Evolutionary conservation across 768 basidiomycete species (phyloP).

Genomic region (Paxillus ammoniavirescens): DNA sequence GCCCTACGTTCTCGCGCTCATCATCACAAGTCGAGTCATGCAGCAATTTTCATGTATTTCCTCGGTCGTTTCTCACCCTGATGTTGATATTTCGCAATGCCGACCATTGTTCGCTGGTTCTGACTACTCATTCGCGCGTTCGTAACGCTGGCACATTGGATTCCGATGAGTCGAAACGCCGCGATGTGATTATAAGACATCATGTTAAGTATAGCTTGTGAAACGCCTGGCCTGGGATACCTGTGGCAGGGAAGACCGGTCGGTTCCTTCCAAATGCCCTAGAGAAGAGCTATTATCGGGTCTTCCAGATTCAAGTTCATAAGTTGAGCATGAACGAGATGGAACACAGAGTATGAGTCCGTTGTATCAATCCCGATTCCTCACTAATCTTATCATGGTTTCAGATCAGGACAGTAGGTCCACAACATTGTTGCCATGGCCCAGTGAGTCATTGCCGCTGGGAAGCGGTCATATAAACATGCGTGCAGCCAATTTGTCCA

Average conservation of each 20-base stretch:
- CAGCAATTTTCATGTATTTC: background rate
- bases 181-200: slow-evolving; percentile 16
- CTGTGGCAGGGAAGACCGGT: background rate
- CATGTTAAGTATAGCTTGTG: slow-evolving; percentile 5
- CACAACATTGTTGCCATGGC: background rate
- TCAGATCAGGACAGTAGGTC: background rate
- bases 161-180: background rate
- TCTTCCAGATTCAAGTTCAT: background rate
- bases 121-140: slow-evolving; percentile 3
- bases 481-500: background rate
- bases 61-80: background rate
- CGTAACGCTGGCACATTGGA: background rate
- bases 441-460: slow-evolving; percentile 11
- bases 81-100: background rate
- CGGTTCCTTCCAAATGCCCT: too few relatives aligned
- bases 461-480: slow-evolving; percentile 16
- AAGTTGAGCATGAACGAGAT: background rate
- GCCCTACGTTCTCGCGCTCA: background rate
- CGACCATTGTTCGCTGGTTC: slow-evolving; percentile 22
- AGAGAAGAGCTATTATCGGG: background rate
- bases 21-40: background rate
- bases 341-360: background rate
- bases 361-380: background rate
- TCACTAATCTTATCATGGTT: background rate
- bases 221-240: background rate